Percentiles rank a stretch among this genome's conserved stretches.
Evolutionary conservation across 228 moss, liverwort and hornwort genomes (phyloP).

Genomic region (Sphagnum fallax): DNA sequence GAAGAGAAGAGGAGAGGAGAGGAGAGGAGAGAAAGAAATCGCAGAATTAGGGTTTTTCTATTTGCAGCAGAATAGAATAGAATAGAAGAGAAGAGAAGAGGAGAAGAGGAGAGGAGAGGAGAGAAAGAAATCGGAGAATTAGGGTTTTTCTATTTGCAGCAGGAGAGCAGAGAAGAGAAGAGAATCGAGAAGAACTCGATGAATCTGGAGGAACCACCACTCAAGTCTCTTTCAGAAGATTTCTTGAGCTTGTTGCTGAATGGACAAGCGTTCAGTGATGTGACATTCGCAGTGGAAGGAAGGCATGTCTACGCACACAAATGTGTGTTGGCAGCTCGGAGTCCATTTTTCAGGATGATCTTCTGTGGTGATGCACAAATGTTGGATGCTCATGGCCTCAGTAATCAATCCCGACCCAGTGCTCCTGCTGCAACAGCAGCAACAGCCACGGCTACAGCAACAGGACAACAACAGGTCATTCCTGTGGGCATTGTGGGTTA

Average conservation of each 20-base stretch:
- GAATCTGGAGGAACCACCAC: not conserved
- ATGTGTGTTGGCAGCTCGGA: slow-evolving; percentile 11
- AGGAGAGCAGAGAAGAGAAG: too few species aligned
- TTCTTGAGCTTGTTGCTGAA: slow-evolving; percentile 4
- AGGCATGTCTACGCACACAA: slow-evolving; percentile 9
- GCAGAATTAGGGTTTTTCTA: too few species aligned
- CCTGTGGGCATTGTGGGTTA: slow-evolving; percentile 12
- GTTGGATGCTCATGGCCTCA: not conserved
- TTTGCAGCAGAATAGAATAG: too few species aligned
- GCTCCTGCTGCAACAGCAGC: not conserved
- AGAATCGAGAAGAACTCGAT: not conserved
- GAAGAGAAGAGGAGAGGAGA: too few species aligned
- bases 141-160: too few species aligned
- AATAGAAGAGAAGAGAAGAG: too few species aligned
- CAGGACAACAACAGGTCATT: slow-evolving; percentile 1
- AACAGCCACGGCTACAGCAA: not conserved
- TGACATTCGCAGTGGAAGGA: slow-evolving; percentile 11
- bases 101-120: too few species aligned
- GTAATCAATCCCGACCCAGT: not conserved
- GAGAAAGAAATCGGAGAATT: too few species aligned
- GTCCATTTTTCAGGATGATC: slow-evolving; percentile 9
- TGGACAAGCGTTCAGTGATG: slow-evolving; percentile 11
- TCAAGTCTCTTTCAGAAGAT: slow-evolving; percentile 9
- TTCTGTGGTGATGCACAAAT: slow-evolving; percentile 6
- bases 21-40: too few species aligned